A percentile compares a stretch with the other conserved stretches of the same genome.
These are phyloP conservation scores for Trematosphaeria pertusa DNA, from an alignment of 2,329 filamentous ascomycete genomes.

Conservation along the genomic window DNA sequence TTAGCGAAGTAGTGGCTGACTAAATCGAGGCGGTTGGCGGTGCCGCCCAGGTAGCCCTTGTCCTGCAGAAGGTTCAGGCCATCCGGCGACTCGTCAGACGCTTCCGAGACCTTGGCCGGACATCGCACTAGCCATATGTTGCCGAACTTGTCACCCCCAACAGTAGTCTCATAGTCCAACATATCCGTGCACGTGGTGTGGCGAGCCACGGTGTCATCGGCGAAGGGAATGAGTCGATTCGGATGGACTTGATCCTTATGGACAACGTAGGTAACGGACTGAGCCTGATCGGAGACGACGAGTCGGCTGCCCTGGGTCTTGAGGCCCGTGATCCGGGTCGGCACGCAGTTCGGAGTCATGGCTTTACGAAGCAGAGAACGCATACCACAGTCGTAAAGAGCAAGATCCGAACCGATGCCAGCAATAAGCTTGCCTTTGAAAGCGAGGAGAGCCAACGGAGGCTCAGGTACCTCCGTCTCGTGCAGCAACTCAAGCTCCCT, in stretches of 20 bases:
- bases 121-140: conserved; percentile 94
- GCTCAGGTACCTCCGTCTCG: conserved; percentile 90
- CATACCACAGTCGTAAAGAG: conserved; percentile 92
- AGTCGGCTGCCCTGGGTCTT: conserved; percentile 92
- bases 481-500: conserved; percentile 91
- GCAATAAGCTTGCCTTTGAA: conserved; percentile 91
- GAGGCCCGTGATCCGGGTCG: conserved; percentile 85
- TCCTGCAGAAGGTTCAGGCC: conserved; percentile 92
- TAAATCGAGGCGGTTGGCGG: conserved; percentile 81
- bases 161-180: conserved; percentile 96
- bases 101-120: conserved; percentile 82
- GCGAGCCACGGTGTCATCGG: conserved; percentile 84
- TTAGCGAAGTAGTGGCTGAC: conserved; percentile 90
- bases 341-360: conserved; percentile 74
- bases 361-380: conserved; percentile 91
- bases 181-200: conserved; percentile 93
- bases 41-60: conserved; percentile 86
- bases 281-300: conserved; percentile 88
- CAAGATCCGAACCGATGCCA: conserved; percentile 82
- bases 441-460: conserved; percentile 84
- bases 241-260: conserved; percentile 80
- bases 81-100: conserved; percentile 90
- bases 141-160: conserved; percentile 96
- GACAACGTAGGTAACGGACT: conserved; percentile 89
- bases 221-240: conserved; percentile 92